Evolutionary conservation across 139 green algal species (phyloP).

Genomic region (Tetraselmis striata): DNA sequence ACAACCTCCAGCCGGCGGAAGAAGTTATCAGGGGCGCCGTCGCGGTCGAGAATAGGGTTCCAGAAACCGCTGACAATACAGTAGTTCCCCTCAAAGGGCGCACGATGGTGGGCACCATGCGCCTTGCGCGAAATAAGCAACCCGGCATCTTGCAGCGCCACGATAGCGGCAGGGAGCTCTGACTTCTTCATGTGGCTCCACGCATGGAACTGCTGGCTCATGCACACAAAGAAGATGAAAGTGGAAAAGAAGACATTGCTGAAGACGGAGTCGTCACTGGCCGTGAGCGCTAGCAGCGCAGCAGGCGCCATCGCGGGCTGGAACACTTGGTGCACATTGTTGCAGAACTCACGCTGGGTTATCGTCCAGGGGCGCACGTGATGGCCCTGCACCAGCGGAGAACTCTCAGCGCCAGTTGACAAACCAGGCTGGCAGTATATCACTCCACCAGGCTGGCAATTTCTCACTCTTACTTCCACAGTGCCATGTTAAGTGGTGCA

Average conservation of each 20-base stretch:
- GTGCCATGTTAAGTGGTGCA: no score
- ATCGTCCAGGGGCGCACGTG: slow-evolving; percentile 96
- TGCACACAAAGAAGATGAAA: slow-evolving; percentile 74
- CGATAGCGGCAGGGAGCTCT: slow-evolving; percentile 64
- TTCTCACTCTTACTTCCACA: no score
- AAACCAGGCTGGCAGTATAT: no score
- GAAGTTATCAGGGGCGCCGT: slow-evolving; percentile 18
- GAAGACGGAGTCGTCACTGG: slow-evolving; percentile 15
- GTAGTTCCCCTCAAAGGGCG: slow-evolving; percentile 95
- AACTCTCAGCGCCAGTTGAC: background rate
- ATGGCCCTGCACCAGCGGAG: slow-evolving; percentile 49
- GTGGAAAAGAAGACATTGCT: slow-evolving; percentile 56
- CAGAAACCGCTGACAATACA: slow-evolving; percentile 90
- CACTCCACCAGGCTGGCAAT: no score
- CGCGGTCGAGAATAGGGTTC: slow-evolving; percentile 79
- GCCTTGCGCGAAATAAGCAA: slow-evolving; percentile 71
- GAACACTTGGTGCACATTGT: slow-evolving; percentile 88
- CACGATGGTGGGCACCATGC: slow-evolving; percentile 88
- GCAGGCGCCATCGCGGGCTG: slow-evolving; percentile 25
- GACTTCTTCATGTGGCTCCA: slow-evolving; percentile 90
- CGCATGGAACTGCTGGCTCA: slow-evolving; percentile 95
- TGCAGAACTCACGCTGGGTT: slow-evolving; percentile 90
- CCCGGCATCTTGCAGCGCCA: slow-evolving; percentile 68
- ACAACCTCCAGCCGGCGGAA: slow-evolving; percentile 53
- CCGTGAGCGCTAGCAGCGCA: slow-evolving; percentile 16